A percentile compares a stretch with the other conserved stretches of the same genome.
Conservation (phyloP, 306 rosid genomes). For the Malus orientalis region DNA sequence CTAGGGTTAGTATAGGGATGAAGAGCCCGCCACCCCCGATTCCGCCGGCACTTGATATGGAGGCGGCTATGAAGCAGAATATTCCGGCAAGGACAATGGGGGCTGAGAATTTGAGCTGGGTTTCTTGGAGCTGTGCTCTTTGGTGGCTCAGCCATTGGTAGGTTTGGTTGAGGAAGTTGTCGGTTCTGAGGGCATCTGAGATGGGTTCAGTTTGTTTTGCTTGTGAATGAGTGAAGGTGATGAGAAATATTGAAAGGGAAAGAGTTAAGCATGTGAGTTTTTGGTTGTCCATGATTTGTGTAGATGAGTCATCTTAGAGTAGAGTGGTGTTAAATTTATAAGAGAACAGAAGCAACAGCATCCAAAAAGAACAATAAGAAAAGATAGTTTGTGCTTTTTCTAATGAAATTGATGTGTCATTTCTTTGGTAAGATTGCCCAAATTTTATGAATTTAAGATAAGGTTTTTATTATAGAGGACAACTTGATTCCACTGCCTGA, state of each 20-base stretch:
- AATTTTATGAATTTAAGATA: no score
- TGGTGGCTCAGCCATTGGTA: constrained; percentile 17
- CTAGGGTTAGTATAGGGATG: constrained; percentile 57
- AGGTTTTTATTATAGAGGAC: no score
- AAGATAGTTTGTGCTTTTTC: not conserved
- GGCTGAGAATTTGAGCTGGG: constrained; percentile 24
- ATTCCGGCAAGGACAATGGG: constrained; percentile 35
- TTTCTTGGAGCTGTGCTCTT: constrained; percentile 14
- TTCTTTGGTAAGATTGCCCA: not conserved
- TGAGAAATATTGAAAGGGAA: constrained; percentile 19
- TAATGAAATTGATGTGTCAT: not conserved
- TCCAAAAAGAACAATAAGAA: not conserved
- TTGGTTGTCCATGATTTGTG: constrained; percentile 23
- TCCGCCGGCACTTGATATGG: constrained; percentile 82
- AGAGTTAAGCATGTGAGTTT: constrained; percentile 22
- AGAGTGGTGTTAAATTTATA: not conserved
- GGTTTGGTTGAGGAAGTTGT: constrained; percentile 18
- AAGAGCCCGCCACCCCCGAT: constrained; percentile 86
- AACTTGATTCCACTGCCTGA: no score
- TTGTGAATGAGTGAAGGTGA: constrained; percentile 25
- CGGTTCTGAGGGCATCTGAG: constrained; percentile 21
- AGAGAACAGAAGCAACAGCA: not conserved
- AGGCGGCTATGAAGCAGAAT: constrained; percentile 59
- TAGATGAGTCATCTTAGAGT: not conserved
- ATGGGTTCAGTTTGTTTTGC: constrained; percentile 45